Evolutionary conservation across 805 yeast genomes (phyloP).

Genomic region (Kodamaea leandrae): DNA sequence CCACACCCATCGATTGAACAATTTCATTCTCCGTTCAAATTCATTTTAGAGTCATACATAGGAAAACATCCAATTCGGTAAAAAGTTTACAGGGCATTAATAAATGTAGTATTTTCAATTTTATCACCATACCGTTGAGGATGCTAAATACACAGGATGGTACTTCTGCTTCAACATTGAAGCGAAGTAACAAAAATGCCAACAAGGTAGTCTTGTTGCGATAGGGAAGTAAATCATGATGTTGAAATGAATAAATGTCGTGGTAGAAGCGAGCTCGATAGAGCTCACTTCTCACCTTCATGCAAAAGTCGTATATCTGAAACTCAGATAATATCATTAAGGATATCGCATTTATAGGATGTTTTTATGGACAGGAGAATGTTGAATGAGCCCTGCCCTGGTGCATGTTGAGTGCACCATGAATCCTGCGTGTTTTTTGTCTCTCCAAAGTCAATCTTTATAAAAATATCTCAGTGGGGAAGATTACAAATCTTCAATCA

Average conservation of each 20-base stretch:
- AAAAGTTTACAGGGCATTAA: no score
- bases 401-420: constrained; percentile 37
- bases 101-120: no score
- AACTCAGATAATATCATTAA: constrained; percentile 11
- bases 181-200: constrained; percentile 7
- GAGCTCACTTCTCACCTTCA: not conserved
- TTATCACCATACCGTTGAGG: constrained; percentile 48
- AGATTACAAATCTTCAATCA: constrained; percentile 38
- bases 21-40: not conserved
- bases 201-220: constrained; percentile 2
- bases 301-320: constrained; percentile 7
- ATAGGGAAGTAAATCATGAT: constrained; percentile 11
- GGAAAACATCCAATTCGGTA: not conserved
- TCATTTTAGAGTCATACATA: not conserved
- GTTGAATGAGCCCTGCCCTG: constrained; percentile 25
- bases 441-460: not conserved
- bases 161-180: not conserved
- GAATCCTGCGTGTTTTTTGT: constrained; percentile 19
- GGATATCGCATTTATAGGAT: constrained; percentile 14
- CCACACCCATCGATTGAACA: not conserved
- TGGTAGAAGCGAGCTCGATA: constrained; percentile 4
- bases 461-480: not conserved
- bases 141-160: constrained; percentile 41
- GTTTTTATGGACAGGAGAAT: constrained; percentile 11
- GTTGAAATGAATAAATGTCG: constrained; percentile 20